A percentile compares a stretch with the other conserved stretches of the same genome.
These are phyloP conservation scores for Mycena crocata DNA, from an alignment of 768 basidiomycete genomes.

Conservation along the genomic window DNA sequence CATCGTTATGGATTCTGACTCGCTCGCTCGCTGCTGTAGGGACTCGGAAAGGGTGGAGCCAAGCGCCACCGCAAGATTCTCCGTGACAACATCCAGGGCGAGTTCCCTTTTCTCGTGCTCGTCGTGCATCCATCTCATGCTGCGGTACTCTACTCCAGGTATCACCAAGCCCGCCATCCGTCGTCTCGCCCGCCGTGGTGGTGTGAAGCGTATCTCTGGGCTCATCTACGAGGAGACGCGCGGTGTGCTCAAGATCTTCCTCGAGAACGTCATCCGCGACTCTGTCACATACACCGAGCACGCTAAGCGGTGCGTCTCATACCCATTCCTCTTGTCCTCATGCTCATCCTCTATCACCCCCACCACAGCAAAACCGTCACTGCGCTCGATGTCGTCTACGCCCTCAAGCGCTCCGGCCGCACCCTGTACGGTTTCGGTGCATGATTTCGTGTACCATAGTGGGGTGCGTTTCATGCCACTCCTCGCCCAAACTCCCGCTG, in stretches of 20 bases:
- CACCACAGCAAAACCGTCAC: slow-evolving; percentile 79
- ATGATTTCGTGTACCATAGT: slow-evolving; percentile 11
- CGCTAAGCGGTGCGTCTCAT: slow-evolving; percentile 71
- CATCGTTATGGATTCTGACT: neutral
- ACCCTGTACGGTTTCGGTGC: slow-evolving; percentile 95
- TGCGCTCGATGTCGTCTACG: slow-evolving; percentile 92
- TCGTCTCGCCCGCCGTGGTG: slow-evolving; percentile 96
- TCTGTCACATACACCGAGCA: slow-evolving; percentile 81
- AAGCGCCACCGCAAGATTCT: slow-evolving; percentile 89
- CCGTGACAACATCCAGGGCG: slow-evolving; percentile 77
- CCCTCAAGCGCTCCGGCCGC: slow-evolving; percentile 85
- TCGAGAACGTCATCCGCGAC: slow-evolving; percentile 93
- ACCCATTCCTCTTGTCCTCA: neutral
- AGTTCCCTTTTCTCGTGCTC: slow-evolving; percentile 20
- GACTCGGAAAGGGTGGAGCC: slow-evolving; percentile 87
- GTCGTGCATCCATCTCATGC: neutral
- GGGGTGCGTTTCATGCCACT: neutral
- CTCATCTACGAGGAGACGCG: slow-evolving; percentile 66
- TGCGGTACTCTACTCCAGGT: slow-evolving; percentile 50
- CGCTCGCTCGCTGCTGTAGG: slow-evolving; percentile 49
- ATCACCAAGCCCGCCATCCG: slow-evolving; percentile 87
- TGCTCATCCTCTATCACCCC: neutral
- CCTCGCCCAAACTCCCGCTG: neutral
- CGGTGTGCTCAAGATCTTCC: slow-evolving; percentile 94
- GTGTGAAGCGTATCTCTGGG: slow-evolving; percentile 92